Conservation (phyloP, 129 eudicot genomes). For the Pseudognaphalium luteoalbum region DNA sequence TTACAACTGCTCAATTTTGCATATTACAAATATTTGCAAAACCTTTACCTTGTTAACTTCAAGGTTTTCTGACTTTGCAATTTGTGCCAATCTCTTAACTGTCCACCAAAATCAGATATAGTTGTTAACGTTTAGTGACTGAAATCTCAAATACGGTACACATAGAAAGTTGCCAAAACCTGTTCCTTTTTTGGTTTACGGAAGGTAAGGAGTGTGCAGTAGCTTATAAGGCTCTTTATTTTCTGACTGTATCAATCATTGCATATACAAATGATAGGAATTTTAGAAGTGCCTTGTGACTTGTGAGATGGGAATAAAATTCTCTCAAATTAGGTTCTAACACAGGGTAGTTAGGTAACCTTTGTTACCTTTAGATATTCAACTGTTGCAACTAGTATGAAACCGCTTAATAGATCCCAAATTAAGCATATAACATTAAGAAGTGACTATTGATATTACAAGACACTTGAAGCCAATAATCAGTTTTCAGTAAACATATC, state of each 20-base stretch:
- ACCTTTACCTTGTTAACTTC: conserved; percentile 76
- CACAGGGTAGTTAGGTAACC: not conserved
- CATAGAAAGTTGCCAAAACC: conserved; percentile 37
- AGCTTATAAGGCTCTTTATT: conserved; percentile 80
- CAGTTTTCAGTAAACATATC: not conserved
- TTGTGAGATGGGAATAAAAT: not conserved
- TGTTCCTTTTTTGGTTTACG: conserved; percentile 98
- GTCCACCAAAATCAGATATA: conserved; percentile 46
- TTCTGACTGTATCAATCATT: conserved; percentile 97
- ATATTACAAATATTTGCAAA: conserved; percentile 16
- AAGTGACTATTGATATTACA: not conserved
- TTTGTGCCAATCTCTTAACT: conserved; percentile 75
- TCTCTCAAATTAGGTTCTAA: not conserved
- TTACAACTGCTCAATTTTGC: conserved; percentile 4
- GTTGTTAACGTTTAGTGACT: conserved; percentile 1
- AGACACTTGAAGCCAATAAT: not conserved
- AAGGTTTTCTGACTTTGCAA: conserved; percentile 78
- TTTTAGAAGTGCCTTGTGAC: conserved; percentile 31
- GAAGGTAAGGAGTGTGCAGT: conserved; percentile 71
- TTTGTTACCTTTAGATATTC: not conserved
- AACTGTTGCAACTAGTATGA: not conserved
- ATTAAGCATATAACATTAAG: not conserved
- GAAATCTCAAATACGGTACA: conserved; percentile 2
- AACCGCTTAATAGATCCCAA: not conserved
- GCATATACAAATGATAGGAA: conserved; percentile 91